phyloP scores from a whole-genome alignment of 129 eudicot species.

The Lactuca sativa region DNA sequence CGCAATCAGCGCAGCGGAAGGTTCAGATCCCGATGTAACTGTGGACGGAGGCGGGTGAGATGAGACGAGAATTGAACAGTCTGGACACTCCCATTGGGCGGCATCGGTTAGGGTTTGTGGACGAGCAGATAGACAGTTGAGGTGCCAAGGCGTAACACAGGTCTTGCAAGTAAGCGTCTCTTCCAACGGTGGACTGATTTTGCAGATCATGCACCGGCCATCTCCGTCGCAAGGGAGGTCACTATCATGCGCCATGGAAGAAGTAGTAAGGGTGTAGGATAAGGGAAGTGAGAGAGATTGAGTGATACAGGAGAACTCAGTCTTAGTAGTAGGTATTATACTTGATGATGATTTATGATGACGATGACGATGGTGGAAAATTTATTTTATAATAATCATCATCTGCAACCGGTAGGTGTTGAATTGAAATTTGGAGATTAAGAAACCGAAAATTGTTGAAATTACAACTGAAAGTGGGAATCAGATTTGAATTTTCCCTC shows the following conservation, averaged over 20 bases:
- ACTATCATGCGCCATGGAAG: slow-evolving; percentile 50
- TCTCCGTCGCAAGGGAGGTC: slow-evolving; percentile 81
- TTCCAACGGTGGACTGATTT: slow-evolving; percentile 46
- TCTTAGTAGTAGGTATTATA: slow-evolving; percentile 22
- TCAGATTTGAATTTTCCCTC: slow-evolving; percentile 33
- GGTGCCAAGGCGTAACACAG: slow-evolving; percentile 89
- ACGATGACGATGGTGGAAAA: slow-evolving; percentile 19
- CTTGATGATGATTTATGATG: slow-evolving; percentile 23
- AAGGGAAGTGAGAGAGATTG: slow-evolving; percentile 4
- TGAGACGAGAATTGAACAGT: slow-evolving; percentile 49
- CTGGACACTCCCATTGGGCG: slow-evolving; percentile 73
- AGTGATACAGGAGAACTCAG: slow-evolving; percentile 3
- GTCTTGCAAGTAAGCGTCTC: slow-evolving; percentile 61
- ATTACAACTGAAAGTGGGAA: not conserved
- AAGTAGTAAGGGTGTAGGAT: slow-evolving; percentile 22
- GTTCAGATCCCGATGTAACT: slow-evolving; percentile 27
- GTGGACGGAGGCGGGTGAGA: slow-evolving; percentile 21
- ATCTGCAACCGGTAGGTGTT: slow-evolving; percentile 22
- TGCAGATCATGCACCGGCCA: slow-evolving; percentile 85
- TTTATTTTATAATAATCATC: slow-evolving; percentile 14
- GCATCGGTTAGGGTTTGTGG: slow-evolving; percentile 56
- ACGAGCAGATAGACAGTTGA: slow-evolving; percentile 49
- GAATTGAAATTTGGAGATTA: slow-evolving; percentile 11
- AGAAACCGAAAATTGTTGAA: slow-evolving; percentile 7
- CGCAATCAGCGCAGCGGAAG: slow-evolving; percentile 37